Base-by-base conservation (phyloP, 1,139 yeast species). In the Geotrichum fermentans region DNA sequence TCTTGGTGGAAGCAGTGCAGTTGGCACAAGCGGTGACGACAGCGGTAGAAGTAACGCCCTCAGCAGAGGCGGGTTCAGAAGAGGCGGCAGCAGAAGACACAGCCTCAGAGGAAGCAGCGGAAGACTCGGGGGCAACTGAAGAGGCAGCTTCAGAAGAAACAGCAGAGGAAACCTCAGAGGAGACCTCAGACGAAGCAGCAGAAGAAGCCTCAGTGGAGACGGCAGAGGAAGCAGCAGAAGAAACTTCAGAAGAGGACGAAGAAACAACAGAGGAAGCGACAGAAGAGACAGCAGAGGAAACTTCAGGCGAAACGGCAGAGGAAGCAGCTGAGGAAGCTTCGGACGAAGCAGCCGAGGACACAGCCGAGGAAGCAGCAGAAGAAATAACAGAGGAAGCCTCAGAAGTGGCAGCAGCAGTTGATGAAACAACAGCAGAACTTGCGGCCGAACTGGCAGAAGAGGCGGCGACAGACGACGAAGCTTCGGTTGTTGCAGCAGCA, bases 1-100 rank as follows among this genome's bases (percentile, higher is more conserved):
- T 30, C n/a, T 49, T 40, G 28, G 53, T 18, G 7, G 52, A 47
- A 24, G 57, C 26, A 22, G 43, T 47, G 18, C 74, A 66, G 35
- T 44, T 45, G 38, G 53, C 40, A 11, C 53, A 49, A 34, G 56
- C 49, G n/a, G 28, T 24, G 22, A 53, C 32, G 34, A 55, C 50
- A 24, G 58, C 43, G 38, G 50, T 50, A 16, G 56, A 17, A 29
- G 52, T 37, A 26, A 50, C 26, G 43, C 47, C 22, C 20, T 51
- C 39, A 36, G 52, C 26, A 38, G 37, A 45, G 30, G 35, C 37
- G n/a, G 49, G 40, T n/a, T n/a, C n/a, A n/a, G n/a, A n/a, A n/a
- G n/a, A n/a, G 16, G 29, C 43, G n/a, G 13, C 39, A 26, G 52
- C 24, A 21, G 41, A 38, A 11, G 51, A 17, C 34, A 35, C 40